Evolutionary conservation across 345 rosid genomes (phyloP), one percentile per base, ranked within the genome.

Genomic region (Passiflora organensis): DNA sequence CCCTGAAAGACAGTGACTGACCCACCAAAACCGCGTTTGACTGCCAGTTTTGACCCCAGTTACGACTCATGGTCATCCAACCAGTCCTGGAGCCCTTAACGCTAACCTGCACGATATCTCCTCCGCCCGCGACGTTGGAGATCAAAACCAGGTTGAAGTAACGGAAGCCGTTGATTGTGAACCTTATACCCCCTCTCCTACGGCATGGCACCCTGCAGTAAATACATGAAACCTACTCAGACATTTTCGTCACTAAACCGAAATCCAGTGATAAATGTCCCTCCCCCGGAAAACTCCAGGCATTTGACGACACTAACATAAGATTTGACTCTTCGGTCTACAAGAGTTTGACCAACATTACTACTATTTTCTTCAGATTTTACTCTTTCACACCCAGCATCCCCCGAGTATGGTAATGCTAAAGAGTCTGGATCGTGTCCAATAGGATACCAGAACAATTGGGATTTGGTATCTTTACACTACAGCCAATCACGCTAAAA

Each of bases 1-100:
- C 94, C 39, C 96, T 69, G 59, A 93, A 89, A 5, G 98, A 88
- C 17, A 91, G 84, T 13, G 96, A 51, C 67, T 91, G 98, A 50
- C 98, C 96, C 9, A 75, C 82, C 13, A 91, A 75, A 4, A 80
- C 78, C 36, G 89, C 80, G 61, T 85, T 87, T 41, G 95, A 86
- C 47, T 90, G 97, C 97, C 97, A 90, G 63, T 91, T 91, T 55
- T 91, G 98, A 22, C 98, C 98, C 98, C 98, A 91, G 78, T 91
- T 91, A 0, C 98, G 81, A 74, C 96, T 91, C 98, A 91, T 79
- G 58, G 71, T 71, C 60, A 88, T 24, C 98, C 96, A 91, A 1
- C 66, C 80, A 0, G 94, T 89, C 20, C 70, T 76, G 17, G 85
- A 28, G 13, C 98, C 98, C 32, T 91, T 91, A 0, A 91, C 67